Conservation (phyloP, 192 early-diverging fungal species). For the Chytriomyces sp. region DNA sequence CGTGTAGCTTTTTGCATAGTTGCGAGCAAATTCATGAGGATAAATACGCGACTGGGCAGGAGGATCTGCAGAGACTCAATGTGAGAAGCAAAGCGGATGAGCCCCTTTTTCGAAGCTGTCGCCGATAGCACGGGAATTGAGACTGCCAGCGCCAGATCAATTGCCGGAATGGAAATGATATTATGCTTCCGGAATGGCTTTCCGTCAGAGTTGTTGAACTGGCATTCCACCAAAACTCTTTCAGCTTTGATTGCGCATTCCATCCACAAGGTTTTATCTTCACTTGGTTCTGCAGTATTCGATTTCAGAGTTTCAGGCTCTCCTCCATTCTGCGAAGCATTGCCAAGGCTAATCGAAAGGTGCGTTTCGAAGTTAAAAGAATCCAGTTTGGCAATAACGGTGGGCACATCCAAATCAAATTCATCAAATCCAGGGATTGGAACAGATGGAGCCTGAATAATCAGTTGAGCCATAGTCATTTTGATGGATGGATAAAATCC, state of each 20-base stretch:
- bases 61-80: background rate
- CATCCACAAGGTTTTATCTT: slow-evolving; percentile 9
- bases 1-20: background rate
- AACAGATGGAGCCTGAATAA: background rate
- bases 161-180: slow-evolving; percentile 9
- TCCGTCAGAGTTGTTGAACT: slow-evolving; percentile 1
- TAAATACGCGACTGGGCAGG: slow-evolving; percentile 13
- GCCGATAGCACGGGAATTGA: slow-evolving; percentile 17
- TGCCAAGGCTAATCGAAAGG: background rate
- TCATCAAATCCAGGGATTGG: slow-evolving; percentile 19
- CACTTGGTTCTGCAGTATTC: background rate
- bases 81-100: background rate
- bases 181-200: background rate
- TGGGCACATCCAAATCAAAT: slow-evolving; percentile 30
- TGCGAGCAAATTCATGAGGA: background rate
- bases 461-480: background rate
- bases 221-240: too few species aligned
- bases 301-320: too few species aligned
- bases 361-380: background rate
- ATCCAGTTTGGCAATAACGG: background rate
- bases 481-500: slow-evolving; percentile 14
- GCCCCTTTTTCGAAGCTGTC: background rate
- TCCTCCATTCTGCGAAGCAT: background rate
- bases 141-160: background rate
- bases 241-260: background rate